A percentile compares a stretch with the other conserved stretches of the same genome.
These are phyloP conservation scores for Tylopilus subfusipes DNA, from an alignment of 768 basidiomycete genomes.

Conservation along the genomic window DNA sequence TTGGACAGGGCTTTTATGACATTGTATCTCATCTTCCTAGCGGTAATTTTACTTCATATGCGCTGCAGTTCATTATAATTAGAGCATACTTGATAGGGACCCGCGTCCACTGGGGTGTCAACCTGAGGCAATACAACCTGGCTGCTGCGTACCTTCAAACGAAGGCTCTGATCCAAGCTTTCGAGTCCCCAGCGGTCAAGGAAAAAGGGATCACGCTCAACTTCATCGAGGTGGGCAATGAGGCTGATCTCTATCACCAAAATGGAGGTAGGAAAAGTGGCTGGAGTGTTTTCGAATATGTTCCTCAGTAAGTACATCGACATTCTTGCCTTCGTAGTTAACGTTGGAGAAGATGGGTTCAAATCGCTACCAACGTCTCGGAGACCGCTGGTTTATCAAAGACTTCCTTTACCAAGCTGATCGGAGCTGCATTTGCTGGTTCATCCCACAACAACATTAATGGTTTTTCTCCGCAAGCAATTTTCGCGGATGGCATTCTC, in stretches of 20 bases:
- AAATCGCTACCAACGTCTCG: conserved; percentile 49
- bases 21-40: conserved; percentile 50
- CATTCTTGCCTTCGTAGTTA: not conserved
- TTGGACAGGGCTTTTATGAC: conserved; percentile 55
- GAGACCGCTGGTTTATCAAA: conserved; percentile 36
- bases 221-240: conserved; percentile 61
- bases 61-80: not conserved
- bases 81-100: conserved; percentile 41
- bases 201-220: conserved; percentile 46
- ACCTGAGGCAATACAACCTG: conserved; percentile 53
- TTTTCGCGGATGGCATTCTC: conserved; percentile 51
- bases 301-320: conserved; percentile 41
- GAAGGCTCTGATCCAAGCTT: conserved; percentile 46
- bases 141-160: conserved; percentile 49
- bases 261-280: conserved; percentile 41
- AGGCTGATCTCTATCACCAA: conserved; percentile 51
- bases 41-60: conserved; percentile 30
- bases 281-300: conserved; percentile 45
- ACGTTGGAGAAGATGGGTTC: conserved; percentile 44
- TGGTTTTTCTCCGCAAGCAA: conserved; percentile 60
- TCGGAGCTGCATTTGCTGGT: conserved; percentile 47
- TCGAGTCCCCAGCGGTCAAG: conserved; percentile 39
- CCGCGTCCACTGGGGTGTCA: conserved; percentile 64
- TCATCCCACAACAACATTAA: conserved; percentile 41
- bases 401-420: conserved; percentile 42